Percentiles rank a stretch among this genome's conserved stretches.
phyloP scores from a whole-genome alignment of 345 rosid species.

The Gossypium ekmanianum region DNA sequence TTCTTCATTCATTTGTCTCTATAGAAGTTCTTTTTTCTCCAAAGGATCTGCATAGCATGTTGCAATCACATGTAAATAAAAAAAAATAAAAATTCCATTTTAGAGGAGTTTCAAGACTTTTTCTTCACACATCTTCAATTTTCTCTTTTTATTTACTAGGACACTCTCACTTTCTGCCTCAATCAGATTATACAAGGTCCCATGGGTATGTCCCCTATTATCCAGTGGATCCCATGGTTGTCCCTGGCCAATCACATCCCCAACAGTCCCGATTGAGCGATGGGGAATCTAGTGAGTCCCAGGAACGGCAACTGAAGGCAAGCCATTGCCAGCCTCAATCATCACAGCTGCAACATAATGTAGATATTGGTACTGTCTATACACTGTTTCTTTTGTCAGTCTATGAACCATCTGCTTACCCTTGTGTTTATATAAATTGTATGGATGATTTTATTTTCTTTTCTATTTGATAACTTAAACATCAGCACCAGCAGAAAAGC shows the following conservation, averaged over 20 bases:
- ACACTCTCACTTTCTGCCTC: slow-evolving; percentile 8
- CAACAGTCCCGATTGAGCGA: slow-evolving; percentile 13
- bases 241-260: slow-evolving; percentile 3
- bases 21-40: neutral
- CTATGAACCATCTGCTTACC: neutral
- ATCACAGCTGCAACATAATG: slow-evolving; percentile 12
- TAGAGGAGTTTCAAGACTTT: neutral
- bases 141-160: slow-evolving; percentile 7
- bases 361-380: slow-evolving; percentile 20
- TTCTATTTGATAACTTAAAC: slow-evolving; percentile 1
- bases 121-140: neutral
- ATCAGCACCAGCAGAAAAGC: neutral
- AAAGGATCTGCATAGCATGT: neutral
- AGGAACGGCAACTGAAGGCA: slow-evolving; percentile 13
- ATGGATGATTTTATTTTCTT: slow-evolving; percentile 1
- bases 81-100: too few species aligned
- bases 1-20: slow-evolving; percentile 1
- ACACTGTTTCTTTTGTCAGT: slow-evolving; percentile 2
- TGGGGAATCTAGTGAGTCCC: slow-evolving; percentile 12
- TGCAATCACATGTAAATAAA: neutral
- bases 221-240: slow-evolving; percentile 17
- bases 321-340: slow-evolving; percentile 20
- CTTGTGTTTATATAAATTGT: neutral
- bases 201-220: slow-evolving; percentile 11
- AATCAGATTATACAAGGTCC: slow-evolving; percentile 14